phyloP scores from a whole-genome alignment of 257 asterid genomes.

The Jaltomata sinuosa region DNA sequence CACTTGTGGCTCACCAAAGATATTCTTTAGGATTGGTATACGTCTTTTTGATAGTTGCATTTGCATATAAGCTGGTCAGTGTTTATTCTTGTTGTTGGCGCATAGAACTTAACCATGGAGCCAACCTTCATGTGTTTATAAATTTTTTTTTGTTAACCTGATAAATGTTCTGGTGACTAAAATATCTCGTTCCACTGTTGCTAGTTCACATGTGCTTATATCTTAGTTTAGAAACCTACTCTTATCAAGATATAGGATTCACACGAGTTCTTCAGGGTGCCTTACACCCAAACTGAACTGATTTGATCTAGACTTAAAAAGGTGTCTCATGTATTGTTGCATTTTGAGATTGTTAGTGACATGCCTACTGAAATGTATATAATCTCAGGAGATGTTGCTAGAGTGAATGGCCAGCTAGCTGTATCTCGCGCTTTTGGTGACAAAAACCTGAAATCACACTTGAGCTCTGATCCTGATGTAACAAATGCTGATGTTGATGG shows the following conservation, averaged over 20 bases:
- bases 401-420: conserved; percentile 86
- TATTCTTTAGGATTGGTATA: background rate
- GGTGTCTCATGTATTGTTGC: background rate
- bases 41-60: background rate
- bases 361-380: background rate
- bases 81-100: background rate
- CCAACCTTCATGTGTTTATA: background rate
- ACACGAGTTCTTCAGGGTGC: background rate
- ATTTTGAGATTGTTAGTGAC: background rate
- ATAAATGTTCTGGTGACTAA: background rate
- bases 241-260: background rate
- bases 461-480: conserved; percentile 76
- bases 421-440: conserved; percentile 96
- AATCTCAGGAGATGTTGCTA: conserved; percentile 76
- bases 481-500: conserved; percentile 40
- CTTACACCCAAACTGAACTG: background rate
- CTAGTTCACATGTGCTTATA: background rate
- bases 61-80: background rate
- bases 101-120: background rate
- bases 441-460: conserved; percentile 71
- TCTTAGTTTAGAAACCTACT: background rate
- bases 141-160: background rate
- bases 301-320: background rate
- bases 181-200: background rate
- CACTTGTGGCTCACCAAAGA: background rate